phyloP scores from a whole-genome alignment of 257 asterid species.

The Rauvolfia tetraphylla region DNA sequence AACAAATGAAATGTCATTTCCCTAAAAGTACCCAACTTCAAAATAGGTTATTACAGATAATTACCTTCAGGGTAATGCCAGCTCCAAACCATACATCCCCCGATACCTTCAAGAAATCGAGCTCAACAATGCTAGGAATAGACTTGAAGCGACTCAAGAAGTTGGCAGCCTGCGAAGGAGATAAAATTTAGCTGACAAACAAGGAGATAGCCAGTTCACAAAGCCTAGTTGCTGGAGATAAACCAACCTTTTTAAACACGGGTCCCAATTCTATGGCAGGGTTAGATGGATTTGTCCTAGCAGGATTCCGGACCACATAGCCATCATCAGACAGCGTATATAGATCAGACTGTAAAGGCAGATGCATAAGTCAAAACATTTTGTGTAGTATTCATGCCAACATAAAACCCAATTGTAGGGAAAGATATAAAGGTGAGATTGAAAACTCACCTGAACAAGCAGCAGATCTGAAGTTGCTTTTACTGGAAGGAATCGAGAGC shows the following conservation, averaged over 20 bases:
- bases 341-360: conserved; percentile 81
- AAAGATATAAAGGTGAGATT: not conserved
- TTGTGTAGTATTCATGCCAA: not conserved
- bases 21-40: not conserved
- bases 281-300: conserved; percentile 74
- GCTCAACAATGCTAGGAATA: conserved; percentile 88
- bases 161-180: conserved; percentile 53
- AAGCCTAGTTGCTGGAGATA: conserved; percentile 9
- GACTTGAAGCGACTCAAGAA: conserved; percentile 86
- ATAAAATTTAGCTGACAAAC: conserved; percentile 13
- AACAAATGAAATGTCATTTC: not conserved
- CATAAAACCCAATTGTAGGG: not conserved
- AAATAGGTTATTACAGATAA: not conserved
- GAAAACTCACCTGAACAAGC: conserved; percentile 74
- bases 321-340: conserved; percentile 87
- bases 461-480: conserved; percentile 93
- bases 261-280: conserved; percentile 96
- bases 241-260: conserved; percentile 88
- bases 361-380: conserved; percentile 16
- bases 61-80: conserved; percentile 76
- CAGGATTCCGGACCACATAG: conserved; percentile 71
- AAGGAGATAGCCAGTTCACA: not conserved
- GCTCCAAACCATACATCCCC: conserved; percentile 95
- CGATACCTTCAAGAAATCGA: conserved; percentile 82
- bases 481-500: conserved; percentile 97